Conservation (phyloP, 441 rosid genomes). For the Croton setiger region DNA sequence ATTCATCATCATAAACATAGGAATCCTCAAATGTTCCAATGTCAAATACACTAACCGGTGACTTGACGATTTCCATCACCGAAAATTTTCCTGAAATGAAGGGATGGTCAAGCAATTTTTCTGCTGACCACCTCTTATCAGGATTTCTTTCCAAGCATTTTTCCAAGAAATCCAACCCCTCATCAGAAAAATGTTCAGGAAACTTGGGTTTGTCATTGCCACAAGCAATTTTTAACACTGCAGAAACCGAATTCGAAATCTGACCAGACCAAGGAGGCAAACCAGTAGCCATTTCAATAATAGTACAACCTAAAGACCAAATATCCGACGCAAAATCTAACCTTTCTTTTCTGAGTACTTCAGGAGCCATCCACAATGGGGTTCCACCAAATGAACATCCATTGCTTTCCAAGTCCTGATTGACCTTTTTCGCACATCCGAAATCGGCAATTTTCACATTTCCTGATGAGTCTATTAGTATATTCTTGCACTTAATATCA, state of each 20-base stretch:
- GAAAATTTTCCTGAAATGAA: constrained; percentile 18
- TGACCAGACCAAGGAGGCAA: constrained; percentile 29
- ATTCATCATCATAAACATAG: constrained; percentile 20
- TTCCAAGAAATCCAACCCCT: constrained; percentile 29
- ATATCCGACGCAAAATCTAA: constrained; percentile 32
- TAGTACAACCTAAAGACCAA: constrained; percentile 39
- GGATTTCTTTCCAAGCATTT: constrained; percentile 34
- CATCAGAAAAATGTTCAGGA: constrained; percentile 25
- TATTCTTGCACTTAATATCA: constrained; percentile 37
- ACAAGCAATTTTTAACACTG: constrained; percentile 31
- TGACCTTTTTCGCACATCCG: constrained; percentile 32
- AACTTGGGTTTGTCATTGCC: constrained; percentile 25
- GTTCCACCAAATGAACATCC: constrained; percentile 23
- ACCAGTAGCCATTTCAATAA: constrained; percentile 42
- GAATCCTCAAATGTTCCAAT: constrained; percentile 10
- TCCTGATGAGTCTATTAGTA: constrained; percentile 27
- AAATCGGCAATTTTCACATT: constrained; percentile 37
- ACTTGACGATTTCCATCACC: constrained; percentile 2
- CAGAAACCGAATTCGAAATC: constrained; percentile 27
- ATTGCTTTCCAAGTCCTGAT: neutral
- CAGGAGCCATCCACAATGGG: constrained; percentile 44
- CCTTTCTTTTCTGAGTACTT: constrained; percentile 33
- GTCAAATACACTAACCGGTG: constrained; percentile 31
- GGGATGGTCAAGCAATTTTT: constrained; percentile 32
- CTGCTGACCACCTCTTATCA: constrained; percentile 27